These are phyloP conservation scores for Podaxis sp. DNA, from an alignment of 768 basidiomycete species.

Conservation along the genomic window DNA sequence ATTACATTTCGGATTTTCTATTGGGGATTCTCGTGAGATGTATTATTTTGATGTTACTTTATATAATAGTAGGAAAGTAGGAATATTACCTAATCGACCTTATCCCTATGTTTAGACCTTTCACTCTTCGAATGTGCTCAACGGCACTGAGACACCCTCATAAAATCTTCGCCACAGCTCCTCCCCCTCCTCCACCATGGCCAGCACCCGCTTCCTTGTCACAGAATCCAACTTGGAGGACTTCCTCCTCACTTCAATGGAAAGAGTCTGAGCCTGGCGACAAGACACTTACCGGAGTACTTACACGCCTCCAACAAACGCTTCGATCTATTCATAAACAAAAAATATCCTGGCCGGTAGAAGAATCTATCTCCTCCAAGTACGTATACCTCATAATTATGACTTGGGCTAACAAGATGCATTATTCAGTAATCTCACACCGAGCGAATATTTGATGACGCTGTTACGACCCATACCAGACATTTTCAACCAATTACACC, in stretches of 20 bases:
- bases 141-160: not conserved
- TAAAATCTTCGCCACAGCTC: not conserved
- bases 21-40: too few relatives aligned
- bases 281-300: not conserved
- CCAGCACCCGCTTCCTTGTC: not conserved
- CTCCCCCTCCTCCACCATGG: not conserved
- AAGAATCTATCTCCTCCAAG: conserved; percentile 6
- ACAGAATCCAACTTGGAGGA: not conserved
- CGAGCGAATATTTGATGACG: conserved; percentile 17
- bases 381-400: not conserved
- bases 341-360: conserved; percentile 19
- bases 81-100: too few relatives aligned
- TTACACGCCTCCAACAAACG: not conserved
- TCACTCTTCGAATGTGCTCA: too few relatives aligned
- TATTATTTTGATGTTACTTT: too few relatives aligned
- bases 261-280: not conserved
- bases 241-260: not conserved
- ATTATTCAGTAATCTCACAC: conserved; percentile 8
- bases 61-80: too few relatives aligned
- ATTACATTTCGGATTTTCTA: too few relatives aligned
- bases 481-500: conserved; percentile 22
- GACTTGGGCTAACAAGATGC: not conserved
- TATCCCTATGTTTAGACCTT: too few relatives aligned
- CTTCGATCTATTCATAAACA: conserved; percentile 19
- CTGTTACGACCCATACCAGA: conserved; percentile 20